Evolutionary conservation across 2,329 filamentous ascomycete genomes (phyloP).

Genomic region (Tolypocladium ophioglossoides): DNA sequence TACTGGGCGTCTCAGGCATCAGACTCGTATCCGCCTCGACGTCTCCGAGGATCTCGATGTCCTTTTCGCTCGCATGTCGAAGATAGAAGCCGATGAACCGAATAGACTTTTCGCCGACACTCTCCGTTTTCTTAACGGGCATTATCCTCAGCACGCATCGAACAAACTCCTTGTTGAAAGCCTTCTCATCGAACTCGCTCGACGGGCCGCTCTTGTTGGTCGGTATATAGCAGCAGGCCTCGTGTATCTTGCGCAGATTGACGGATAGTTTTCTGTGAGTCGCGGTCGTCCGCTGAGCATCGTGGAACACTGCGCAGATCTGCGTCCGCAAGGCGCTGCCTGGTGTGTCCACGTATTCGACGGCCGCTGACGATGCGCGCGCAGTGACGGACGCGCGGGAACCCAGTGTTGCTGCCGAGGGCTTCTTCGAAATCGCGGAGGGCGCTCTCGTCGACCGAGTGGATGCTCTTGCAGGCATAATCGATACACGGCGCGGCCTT

Average conservation of each 20-base stretch:
- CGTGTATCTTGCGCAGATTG: conserved; percentile 81
- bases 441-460: conserved; percentile 35
- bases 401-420: conserved; percentile 23
- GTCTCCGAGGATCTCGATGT: conserved; percentile 56
- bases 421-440: conserved; percentile 28
- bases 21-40: conserved; percentile 58
- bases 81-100: conserved; percentile 84
- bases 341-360: conserved; percentile 67
- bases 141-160: conserved; percentile 75
- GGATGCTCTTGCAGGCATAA: conserved; percentile 41
- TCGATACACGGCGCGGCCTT: background rate
- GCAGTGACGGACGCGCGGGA: conserved; percentile 35
- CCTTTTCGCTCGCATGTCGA: conserved; percentile 58
- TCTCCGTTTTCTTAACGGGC: conserved; percentile 84
- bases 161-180: conserved; percentile 80
- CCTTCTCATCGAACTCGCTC: conserved; percentile 67
- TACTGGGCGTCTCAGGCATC: conserved; percentile 74
- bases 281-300: conserved; percentile 81
- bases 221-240: conserved; percentile 64
- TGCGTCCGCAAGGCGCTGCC: conserved; percentile 62
- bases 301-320: conserved; percentile 62
- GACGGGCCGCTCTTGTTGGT: conserved; percentile 39
- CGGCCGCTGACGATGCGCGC: conserved; percentile 42
- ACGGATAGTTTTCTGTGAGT: conserved; percentile 85
- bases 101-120: conserved; percentile 74